These are phyloP conservation scores for Crassisporium funariophilum DNA, from an alignment of 768 basidiomycete genomes.

Conservation along the genomic window DNA sequence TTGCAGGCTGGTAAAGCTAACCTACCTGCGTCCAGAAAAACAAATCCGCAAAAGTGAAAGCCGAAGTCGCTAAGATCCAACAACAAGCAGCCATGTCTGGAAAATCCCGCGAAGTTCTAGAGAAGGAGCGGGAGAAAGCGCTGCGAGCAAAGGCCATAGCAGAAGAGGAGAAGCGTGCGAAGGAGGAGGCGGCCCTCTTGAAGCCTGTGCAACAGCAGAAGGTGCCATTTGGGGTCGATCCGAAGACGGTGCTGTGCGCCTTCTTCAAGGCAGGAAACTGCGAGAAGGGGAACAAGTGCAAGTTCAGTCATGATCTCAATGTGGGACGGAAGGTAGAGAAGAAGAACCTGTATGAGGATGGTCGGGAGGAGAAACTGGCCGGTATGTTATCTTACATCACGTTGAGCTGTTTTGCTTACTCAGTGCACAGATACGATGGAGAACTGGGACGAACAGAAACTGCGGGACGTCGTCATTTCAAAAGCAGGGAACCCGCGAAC, in stretches of 20 bases:
- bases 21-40: constrained; percentile 65
- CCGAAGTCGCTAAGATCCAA: constrained; percentile 79
- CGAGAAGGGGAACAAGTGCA: constrained; percentile 94
- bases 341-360: constrained; percentile 92
- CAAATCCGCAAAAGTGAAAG: constrained; percentile 91
- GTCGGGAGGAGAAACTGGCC: constrained; percentile 73
- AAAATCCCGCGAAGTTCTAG: constrained; percentile 77
- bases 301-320: constrained; percentile 93
- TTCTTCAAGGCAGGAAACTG: constrained; percentile 93
- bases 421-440: constrained; percentile 86
- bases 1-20: background rate
- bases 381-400: constrained; percentile 62
- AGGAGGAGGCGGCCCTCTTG: constrained; percentile 83
- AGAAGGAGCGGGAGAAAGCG: constrained; percentile 86
- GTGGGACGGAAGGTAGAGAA: constrained; percentile 92
- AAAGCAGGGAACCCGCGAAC: constrained; percentile 91
- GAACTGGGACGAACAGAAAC: constrained; percentile 94
- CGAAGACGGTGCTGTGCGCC: constrained; percentile 90
- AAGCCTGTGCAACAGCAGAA: constrained; percentile 82
- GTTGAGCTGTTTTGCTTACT: background rate
- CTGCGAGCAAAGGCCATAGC: constrained; percentile 71
- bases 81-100: constrained; percentile 73
- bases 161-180: constrained; percentile 81
- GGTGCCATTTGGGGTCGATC: constrained; percentile 94
- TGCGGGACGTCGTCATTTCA: constrained; percentile 82